Evolutionary conservation across 352 stramenopile species (phyloP), one percentile per base, ranked within the genome.

Genomic region (Phytophthora parvispora): DNA sequence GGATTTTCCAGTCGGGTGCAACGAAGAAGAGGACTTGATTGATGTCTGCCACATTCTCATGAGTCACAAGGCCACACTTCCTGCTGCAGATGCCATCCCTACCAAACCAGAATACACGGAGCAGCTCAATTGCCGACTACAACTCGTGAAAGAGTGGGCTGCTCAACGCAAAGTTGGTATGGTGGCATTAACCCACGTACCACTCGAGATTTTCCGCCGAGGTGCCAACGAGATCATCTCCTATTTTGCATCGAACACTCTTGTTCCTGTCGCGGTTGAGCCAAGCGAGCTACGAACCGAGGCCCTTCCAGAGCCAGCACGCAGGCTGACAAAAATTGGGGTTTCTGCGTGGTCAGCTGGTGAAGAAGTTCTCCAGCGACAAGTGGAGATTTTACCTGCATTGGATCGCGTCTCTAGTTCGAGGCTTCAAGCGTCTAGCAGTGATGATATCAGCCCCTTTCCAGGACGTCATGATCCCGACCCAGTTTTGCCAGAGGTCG

Each of bases 11-110:
- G n/a, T 38, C 52, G 59, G 56, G 25, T 57, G 60, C 34, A 12
- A 63, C 15, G 59, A 74, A 56, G 70, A 74, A 56, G 64, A 69
- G 45, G 34, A 72, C 12, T 78, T 78, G 16, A 74, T 78, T 13
- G 65, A 75, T 20, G 50, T 78, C 15, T 75, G 65, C 15, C 70
- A 71, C 27, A 58, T 61, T 40, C 55, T 78, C 31, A 64, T 75
- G 59, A 75, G 53, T 10, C 59, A 78, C 36, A 71, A 68, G 34
- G 66, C 70, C 2, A 54, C 36, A 10, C 43, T 42, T 9, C 58
- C 58, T 22, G 15, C 31, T 10, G 15, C 27, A 29, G 53, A 66
- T 12, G 9, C 31, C 10, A 24, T 64, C 20, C 15, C 32, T 38
- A 51, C 6, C 18, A 58, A 47, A n/a, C 15, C 54, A 28, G 31